phyloP scores from a whole-genome alignment of 2,329 filamentous ascomycete species.

The Scytalidium lignicola region DNA sequence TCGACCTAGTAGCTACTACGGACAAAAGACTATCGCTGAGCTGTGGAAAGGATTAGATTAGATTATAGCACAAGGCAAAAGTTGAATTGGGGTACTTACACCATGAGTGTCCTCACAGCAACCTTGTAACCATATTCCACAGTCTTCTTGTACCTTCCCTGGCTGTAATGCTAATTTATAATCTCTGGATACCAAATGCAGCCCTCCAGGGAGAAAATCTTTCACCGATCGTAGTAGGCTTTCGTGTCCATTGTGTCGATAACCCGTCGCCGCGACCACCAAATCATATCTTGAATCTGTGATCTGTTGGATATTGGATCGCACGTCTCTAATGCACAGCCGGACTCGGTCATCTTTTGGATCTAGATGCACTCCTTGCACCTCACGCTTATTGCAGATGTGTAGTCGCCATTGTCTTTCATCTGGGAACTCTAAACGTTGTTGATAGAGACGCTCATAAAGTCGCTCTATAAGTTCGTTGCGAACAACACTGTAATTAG shows the following conservation, averaged over 20 bases:
- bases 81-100: conserved; percentile 50
- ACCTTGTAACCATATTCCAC: conserved; percentile 88
- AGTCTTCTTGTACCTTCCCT: conserved; percentile 59
- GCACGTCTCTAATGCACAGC: too few species aligned
- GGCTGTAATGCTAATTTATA: conserved; percentile 70
- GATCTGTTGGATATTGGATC: not conserved
- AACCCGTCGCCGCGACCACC: conserved; percentile 84
- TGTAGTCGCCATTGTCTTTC: conserved; percentile 75
- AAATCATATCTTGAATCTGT: not conserved
- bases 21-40: too few species aligned
- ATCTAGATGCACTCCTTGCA: conserved; percentile 29
- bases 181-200: conserved; percentile 55
- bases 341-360: not conserved
- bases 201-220: conserved; percentile 55
- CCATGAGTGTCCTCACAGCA: conserved; percentile 89
- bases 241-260: conserved; percentile 70
- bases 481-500: conserved; percentile 89
- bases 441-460: conserved; percentile 81
- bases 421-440: conserved; percentile 64
- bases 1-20: too few species aligned
- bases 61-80: too few species aligned
- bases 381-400: conserved; percentile 64
- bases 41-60: too few species aligned
- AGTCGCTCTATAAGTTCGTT: conserved; percentile 80
- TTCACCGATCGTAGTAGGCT: conserved; percentile 65